Conservation (phyloP, 768 basidiomycete genomes). For the Suillus hirtellus region DNA sequence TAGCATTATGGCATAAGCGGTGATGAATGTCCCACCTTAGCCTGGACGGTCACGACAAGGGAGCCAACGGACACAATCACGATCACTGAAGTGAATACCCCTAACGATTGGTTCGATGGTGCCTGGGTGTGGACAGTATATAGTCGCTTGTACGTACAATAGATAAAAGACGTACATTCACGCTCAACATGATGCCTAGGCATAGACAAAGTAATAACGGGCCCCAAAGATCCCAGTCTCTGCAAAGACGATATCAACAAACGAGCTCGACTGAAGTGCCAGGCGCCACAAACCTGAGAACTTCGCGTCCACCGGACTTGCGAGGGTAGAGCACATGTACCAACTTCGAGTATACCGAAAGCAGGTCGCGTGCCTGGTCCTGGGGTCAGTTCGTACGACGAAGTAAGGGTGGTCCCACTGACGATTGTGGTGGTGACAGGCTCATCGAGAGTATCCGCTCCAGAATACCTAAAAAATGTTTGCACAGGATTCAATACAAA, state of each 20-base stretch:
- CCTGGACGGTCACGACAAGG: slow-evolving; percentile 90
- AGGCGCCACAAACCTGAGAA: slow-evolving; percentile 57
- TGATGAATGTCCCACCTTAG: slow-evolving; percentile 58
- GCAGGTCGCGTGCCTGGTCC: slow-evolving; percentile 77
- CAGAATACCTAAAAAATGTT: slow-evolving; percentile 56
- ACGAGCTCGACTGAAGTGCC: slow-evolving; percentile 4
- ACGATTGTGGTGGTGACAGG: slow-evolving; percentile 89
- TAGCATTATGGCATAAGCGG: slow-evolving; percentile 5
- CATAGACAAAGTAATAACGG: slow-evolving; percentile 81
- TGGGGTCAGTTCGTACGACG: slow-evolving; percentile 13
- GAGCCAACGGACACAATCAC: slow-evolving; percentile 91
- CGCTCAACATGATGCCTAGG: slow-evolving; percentile 81
- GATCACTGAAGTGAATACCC: slow-evolving; percentile 92
- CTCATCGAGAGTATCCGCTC: slow-evolving; percentile 88
- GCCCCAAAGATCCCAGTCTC: slow-evolving; percentile 99
- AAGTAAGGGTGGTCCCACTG: slow-evolving; percentile 31
- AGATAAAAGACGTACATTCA: slow-evolving; percentile 58
- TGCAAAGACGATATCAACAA: slow-evolving; percentile 31
- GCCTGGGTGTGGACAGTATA: slow-evolving; percentile 51
- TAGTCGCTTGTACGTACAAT: slow-evolving; percentile 1
- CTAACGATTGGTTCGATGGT: slow-evolving; percentile 77
- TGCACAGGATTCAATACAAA: neutral
- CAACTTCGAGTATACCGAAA: slow-evolving; percentile 90
- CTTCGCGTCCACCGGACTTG: slow-evolving; percentile 71
- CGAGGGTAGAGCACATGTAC: slow-evolving; percentile 93